phyloP scores from a whole-genome alignment of 257 asterid species.

The Verbascum thapsus region DNA sequence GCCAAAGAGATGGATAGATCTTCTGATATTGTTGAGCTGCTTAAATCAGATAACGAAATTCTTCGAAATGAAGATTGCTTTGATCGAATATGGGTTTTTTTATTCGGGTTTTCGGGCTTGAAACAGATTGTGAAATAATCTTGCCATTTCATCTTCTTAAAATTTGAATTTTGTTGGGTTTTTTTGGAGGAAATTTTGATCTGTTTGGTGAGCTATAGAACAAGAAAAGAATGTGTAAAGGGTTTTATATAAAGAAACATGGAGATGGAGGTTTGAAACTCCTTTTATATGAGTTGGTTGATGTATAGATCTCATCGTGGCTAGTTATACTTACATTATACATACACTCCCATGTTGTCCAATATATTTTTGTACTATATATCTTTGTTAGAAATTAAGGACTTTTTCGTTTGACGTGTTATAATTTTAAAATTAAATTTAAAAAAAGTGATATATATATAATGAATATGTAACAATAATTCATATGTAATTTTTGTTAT shows the following conservation, averaged over 20 bases:
- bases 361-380: too few relatives aligned
- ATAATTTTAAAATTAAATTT: too few relatives aligned
- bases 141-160: conserved; percentile 45
- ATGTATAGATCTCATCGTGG: background rate
- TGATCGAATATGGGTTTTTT: background rate
- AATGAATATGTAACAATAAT: too few relatives aligned
- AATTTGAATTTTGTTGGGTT: conserved; percentile 35
- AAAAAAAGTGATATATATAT: too few relatives aligned
- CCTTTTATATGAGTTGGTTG: conserved; percentile 37
- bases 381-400: too few relatives aligned
- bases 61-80: conserved; percentile 43
- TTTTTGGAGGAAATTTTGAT: too few relatives aligned
- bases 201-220: background rate
- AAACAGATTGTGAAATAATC: conserved; percentile 43
- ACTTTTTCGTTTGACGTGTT: too few relatives aligned
- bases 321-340: background rate
- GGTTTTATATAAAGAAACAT: conserved; percentile 23
- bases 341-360: too few relatives aligned
- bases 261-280: conserved; percentile 25
- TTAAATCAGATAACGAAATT: conserved; percentile 52
- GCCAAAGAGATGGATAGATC: conserved; percentile 64
- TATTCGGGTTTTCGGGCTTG: conserved; percentile 31
- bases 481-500: too few relatives aligned
- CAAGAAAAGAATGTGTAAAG: background rate
- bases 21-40: conserved; percentile 57